Conservation (phyloP, 768 basidiomycete species). For the Neoboletus magnificus region DNA sequence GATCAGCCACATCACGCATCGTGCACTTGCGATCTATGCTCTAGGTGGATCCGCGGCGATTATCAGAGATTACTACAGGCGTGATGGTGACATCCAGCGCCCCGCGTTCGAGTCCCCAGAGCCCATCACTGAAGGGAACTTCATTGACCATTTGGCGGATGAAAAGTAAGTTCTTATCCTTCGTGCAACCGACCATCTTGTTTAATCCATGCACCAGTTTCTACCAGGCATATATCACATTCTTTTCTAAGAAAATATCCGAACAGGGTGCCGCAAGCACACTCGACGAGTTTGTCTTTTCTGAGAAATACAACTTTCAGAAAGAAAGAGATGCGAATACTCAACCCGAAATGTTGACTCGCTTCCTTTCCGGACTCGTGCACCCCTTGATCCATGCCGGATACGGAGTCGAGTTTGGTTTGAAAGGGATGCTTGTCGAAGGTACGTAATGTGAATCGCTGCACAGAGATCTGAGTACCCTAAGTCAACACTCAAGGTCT, state of each 20-base stretch:
- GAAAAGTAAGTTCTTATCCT: conserved; percentile 17
- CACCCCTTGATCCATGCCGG: conserved; percentile 65
- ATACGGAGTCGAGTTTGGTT: conserved; percentile 59
- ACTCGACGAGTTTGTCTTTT: conserved; percentile 32
- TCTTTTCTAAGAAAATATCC: conserved; percentile 21
- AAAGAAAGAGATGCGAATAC: conserved; percentile 6
- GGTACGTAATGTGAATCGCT: conserved; percentile 33
- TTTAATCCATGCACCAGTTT: conserved; percentile 12
- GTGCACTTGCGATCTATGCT: conserved; percentile 27
- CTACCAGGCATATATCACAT: conserved; percentile 26
- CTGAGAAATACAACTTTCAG: conserved; percentile 26
- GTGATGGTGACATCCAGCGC: conserved; percentile 21
- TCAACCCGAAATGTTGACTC: conserved; percentile 53
- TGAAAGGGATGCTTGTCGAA: conserved; percentile 61
- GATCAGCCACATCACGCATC: conserved; percentile 30
- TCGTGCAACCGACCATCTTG: not conserved
- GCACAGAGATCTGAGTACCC: not conserved
- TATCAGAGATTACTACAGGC: conserved; percentile 26
- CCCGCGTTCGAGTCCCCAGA: conserved; percentile 24
- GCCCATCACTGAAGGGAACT: conserved; percentile 21
- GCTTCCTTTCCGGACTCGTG: conserved; percentile 46
- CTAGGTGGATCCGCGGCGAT: conserved; percentile 22
- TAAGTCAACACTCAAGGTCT: conserved; percentile 17
- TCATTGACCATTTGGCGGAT: conserved; percentile 23
- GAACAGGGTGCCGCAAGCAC: conserved; percentile 14